Conservation (phyloP, 257 asterid genomes). For the Penstemon eatonii region DNA sequence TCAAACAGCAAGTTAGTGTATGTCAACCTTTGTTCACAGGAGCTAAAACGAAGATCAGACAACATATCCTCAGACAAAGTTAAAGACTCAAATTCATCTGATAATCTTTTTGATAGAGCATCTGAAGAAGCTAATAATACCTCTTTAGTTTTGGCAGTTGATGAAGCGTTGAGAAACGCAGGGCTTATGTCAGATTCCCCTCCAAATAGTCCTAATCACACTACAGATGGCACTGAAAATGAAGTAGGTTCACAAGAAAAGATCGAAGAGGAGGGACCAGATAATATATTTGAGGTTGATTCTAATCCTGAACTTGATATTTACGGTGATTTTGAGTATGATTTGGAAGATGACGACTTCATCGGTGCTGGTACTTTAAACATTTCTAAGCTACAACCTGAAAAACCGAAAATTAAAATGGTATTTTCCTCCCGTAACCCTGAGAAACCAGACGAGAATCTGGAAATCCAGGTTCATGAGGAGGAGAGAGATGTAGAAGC, state of each 20-base stretch:
- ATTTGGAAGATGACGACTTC: conserved; percentile 85
- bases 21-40: conserved; percentile 86
- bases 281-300: conserved; percentile 65
- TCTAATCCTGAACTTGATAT: conserved; percentile 83
- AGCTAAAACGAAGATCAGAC: conserved; percentile 66
- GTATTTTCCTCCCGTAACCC: conserved; percentile 64
- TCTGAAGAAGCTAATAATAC: conserved; percentile 36
- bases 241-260: conserved; percentile 38
- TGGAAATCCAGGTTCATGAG: conserved; percentile 32
- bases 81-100: conserved; percentile 44
- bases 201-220: conserved; percentile 71
- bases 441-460: conserved; percentile 38
- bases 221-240: conserved; percentile 35
- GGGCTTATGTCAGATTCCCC: conserved; percentile 95
- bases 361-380: conserved; percentile 59
- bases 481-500: conserved; percentile 35
- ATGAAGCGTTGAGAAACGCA: conserved; percentile 78
- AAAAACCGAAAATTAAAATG: conserved; percentile 64
- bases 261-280: conserved; percentile 60
- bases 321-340: conserved; percentile 91
- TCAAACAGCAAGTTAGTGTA: conserved; percentile 94
- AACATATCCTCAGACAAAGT: conserved; percentile 31
- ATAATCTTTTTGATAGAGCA: conserved; percentile 33
- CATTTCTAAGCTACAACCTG: conserved; percentile 48
- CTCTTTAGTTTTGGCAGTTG: conserved; percentile 50